phyloP scores from a whole-genome alignment of 1,284 basidiomycete species.

The Apiotrichum veenhuisii region DNA sequence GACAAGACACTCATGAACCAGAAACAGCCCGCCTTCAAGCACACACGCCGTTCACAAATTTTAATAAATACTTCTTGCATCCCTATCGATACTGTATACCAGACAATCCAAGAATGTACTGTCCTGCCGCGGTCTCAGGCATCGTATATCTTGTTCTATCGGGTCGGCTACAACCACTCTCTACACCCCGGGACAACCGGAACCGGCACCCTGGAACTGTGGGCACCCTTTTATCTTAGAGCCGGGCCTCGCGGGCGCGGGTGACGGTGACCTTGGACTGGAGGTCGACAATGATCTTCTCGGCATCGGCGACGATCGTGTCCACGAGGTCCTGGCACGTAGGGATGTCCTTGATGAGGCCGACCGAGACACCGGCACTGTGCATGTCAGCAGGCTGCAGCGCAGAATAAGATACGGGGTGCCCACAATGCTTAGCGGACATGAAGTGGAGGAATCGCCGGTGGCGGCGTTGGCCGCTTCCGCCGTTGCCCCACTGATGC shows the following conservation, averaged over 20 bases:
- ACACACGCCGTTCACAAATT: no score
- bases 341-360: constrained; percentile 81
- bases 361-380: constrained; percentile 68
- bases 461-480: no score
- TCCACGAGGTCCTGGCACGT: constrained; percentile 71
- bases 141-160: neutral
- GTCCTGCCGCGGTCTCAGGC: neutral
- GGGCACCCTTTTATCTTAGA: no score
- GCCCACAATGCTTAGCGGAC: no score
- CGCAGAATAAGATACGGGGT: neutral
- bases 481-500: no score
- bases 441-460: no score
- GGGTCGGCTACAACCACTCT: no score
- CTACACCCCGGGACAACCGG: neutral
- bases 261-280: constrained; percentile 27
- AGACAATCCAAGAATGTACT: neutral
- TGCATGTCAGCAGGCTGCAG: neutral
- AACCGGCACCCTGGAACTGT: no score
- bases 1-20: no score
- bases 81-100: neutral
- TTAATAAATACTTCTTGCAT: neutral
- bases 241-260: constrained; percentile 19
- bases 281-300: constrained; percentile 63
- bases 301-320: constrained; percentile 72
- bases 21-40: no score